Conservation (phyloP, 2,329 filamentous ascomycete species). For the Gliomastix tumulicola region DNA sequence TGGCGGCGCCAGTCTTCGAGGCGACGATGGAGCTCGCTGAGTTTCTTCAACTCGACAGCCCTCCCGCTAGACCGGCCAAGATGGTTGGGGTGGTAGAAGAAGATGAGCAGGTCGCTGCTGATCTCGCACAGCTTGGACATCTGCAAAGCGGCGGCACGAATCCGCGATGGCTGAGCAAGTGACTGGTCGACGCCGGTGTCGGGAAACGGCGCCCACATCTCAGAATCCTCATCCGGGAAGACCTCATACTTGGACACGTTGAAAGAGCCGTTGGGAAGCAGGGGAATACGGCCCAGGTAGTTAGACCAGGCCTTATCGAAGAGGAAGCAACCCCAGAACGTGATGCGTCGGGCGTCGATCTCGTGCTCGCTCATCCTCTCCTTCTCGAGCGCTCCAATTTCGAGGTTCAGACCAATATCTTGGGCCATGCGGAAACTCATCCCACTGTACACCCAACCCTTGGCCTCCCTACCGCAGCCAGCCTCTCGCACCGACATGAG, state of each 20-base stretch:
- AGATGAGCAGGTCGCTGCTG: conserved; percentile 79
- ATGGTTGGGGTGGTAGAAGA: conserved; percentile 81
- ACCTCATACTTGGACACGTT: conserved; percentile 87
- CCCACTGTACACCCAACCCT: conserved; percentile 96
- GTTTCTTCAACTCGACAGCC: conserved; percentile 79
- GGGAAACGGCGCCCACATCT: conserved; percentile 82
- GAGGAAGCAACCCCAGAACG: conserved; percentile 97
- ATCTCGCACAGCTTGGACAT: conserved; percentile 85
- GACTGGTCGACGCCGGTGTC: conserved; percentile 71
- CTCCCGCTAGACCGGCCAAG: conserved; percentile 62
- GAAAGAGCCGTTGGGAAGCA: conserved; percentile 71
- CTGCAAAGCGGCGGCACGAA: conserved; percentile 73
- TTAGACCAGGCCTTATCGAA: conserved; percentile 99
- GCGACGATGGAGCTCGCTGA: conserved; percentile 84
- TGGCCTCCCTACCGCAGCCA: conserved; percentile 86
- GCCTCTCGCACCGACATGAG: conserved; percentile 96
- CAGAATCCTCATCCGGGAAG: conserved; percentile 80
- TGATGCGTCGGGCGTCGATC: conserved; percentile 81
- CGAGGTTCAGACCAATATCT: conserved; percentile 86
- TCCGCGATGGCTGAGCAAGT: conserved; percentile 73
- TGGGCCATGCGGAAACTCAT: conserved; percentile 98
- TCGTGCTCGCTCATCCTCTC: conserved; percentile 68
- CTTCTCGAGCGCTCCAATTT: conserved; percentile 59
- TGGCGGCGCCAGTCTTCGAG: conserved; percentile 85
- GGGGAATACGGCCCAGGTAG: conserved; percentile 85